Evolutionary conservation across 176 grass and related monocot species (phyloP), one percentile per base, ranked within the genome.

Genomic region (Musa itinerans): DNA sequence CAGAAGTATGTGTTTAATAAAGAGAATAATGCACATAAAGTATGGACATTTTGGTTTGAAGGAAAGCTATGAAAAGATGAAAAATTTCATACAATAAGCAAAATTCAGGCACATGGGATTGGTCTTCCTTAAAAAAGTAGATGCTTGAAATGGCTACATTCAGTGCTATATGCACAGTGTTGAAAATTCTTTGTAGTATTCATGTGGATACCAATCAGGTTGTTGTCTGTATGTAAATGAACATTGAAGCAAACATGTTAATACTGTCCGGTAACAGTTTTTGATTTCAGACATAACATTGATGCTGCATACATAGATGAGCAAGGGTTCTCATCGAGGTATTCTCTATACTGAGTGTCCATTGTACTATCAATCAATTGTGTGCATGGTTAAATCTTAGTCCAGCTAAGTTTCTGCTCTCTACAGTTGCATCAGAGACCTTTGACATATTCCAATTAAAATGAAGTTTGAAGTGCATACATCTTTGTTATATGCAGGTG

Each of bases 401-500:
- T 27, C 26, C 11, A 12, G 14, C 19, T 15, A 61, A 11, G 3
- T 65, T 10, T 26, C 13, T 65, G 20, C 11, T 10, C 23, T 65
- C 25, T 11, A 65, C 19, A 11, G 11, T 25, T 10, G 64, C 11
- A 29, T 11, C 34, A 24, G 13, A 16, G 12, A 24, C 12, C 5
- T 16, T 67, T 67, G 10, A 26, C 9, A 14, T 10, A 3, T 29
- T 34, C 14, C 11, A 56, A 12, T 71, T 20, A 14, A 15, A 16
- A 4, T 34, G 26, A 43, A 12, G 5, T 13, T 27, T 1, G 9
- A 29, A 5, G 2, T 22, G 52, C 12, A 9, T 75, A 72, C 8
- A 68, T n/a, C 43, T 16, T 15, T 83, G 58, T 72, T 76, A 56
- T 78, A 64, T 74, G 43, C 86, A 98, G 95, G 96, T 76, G 96